Evolutionary conservation across 108 stramenopile genomes (phyloP).

Genomic region (Nannochloropsis salina): DNA sequence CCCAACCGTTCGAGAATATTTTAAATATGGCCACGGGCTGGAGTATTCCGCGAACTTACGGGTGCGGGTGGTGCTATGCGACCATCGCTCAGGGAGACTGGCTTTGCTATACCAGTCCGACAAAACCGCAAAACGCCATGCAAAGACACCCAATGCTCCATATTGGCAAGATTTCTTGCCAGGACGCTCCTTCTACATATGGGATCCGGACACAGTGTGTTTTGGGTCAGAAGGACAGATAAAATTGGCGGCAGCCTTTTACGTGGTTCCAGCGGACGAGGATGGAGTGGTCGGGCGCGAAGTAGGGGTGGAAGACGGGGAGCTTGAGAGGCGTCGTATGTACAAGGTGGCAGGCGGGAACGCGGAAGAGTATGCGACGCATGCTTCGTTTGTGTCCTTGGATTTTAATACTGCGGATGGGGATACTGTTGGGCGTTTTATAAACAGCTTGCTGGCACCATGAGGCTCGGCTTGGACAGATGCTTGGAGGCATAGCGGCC

Average conservation of each 20-base stretch:
- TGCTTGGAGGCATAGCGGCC: no score
- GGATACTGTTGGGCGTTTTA: neutral
- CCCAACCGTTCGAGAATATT: neutral
- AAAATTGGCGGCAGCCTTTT: neutral
- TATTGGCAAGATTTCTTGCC: slow-evolving; percentile 4
- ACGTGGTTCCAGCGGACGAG: neutral
- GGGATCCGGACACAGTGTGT: slow-evolving; percentile 15
- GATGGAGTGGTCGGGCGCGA: neutral
- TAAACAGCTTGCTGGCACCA: neutral
- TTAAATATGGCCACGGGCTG: neutral
- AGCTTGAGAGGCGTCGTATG: neutral
- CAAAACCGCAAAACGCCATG: neutral
- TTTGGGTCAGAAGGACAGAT: neutral
- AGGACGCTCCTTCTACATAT: neutral
- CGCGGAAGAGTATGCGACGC: neutral
- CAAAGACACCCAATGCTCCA: neutral
- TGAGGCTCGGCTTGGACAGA: neutral
- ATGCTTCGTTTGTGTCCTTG: neutral
- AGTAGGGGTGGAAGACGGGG: neutral
- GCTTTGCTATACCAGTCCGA: neutral
- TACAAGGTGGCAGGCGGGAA: neutral
- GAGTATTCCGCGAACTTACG: neutral
- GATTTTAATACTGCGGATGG: neutral
- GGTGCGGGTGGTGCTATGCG: neutral
- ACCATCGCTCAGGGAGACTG: neutral